Percentiles rank a stretch among this genome's conserved stretches.
Evolutionary conservation across 352 stramenopile genomes (phyloP).

Genomic region (Globisporangium lucens): DNA sequence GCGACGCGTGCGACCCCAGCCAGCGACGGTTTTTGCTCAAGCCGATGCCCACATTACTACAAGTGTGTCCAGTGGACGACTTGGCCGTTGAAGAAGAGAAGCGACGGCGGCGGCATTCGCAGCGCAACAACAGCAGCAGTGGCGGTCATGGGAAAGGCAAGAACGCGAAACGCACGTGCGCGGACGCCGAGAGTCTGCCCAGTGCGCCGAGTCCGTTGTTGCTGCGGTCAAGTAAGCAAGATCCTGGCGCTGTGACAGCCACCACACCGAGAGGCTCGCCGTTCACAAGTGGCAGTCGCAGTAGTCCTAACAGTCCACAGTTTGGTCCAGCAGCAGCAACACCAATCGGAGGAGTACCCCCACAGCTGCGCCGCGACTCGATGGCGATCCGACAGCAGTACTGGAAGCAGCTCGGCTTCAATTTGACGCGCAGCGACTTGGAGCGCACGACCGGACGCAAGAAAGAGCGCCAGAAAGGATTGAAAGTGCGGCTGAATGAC

Average conservation of each 20-base stretch:
- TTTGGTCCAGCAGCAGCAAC: constrained; percentile 5
- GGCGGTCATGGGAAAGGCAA: constrained; percentile 23
- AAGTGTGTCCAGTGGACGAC: constrained; percentile 74
- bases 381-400: constrained; percentile 85
- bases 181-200: constrained; percentile 62
- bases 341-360: neutral
- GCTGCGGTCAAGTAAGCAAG: constrained; percentile 9
- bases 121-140: constrained; percentile 22
- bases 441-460: constrained; percentile 71
- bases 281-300: neutral
- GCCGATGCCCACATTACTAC: constrained; percentile 62
- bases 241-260: constrained; percentile 15
- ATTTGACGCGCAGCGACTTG: constrained; percentile 71
- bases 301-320: neutral
- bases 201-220: constrained; percentile 35
- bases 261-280: constrained; percentile 6
- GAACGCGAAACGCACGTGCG: constrained; percentile 40
- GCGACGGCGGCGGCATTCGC: constrained; percentile 48
- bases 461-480: constrained; percentile 57
- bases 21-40: constrained; percentile 49
- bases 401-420: constrained; percentile 83
- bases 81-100: constrained; percentile 77
- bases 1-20: neutral
- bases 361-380: constrained; percentile 67
- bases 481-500: constrained; percentile 82